phyloP scores from a whole-genome alignment of 139 green algal species.

The Chlorella sp. region DNA sequence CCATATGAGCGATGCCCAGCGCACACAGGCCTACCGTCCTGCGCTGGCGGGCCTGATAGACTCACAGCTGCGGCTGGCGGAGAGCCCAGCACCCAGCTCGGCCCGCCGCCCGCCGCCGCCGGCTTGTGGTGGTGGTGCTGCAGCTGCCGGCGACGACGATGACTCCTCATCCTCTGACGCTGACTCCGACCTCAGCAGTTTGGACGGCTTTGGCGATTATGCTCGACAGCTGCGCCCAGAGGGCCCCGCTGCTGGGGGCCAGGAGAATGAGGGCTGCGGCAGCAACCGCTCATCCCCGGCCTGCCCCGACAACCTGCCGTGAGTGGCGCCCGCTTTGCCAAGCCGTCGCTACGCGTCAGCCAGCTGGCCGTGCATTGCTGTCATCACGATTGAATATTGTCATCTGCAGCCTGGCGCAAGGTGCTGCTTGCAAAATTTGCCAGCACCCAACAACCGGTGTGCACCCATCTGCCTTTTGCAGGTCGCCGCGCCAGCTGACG shows the following conservation, averaged over 20 bases:
- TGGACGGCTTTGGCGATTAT: constrained; percentile 21
- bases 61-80: constrained; percentile 6
- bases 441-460: not conserved
- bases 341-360: not conserved
- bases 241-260: not conserved
- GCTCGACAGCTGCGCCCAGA: not conserved
- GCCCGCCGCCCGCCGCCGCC: not conserved
- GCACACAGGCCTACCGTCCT: not conserved
- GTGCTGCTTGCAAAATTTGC: too few species aligned
- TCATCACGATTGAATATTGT: not conserved
- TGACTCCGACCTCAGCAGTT: constrained; percentile 11
- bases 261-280: not conserved
- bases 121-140: too few species aligned
- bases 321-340: not conserved
- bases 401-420: not conserved
- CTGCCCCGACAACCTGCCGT: not conserved
- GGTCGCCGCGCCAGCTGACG: constrained; percentile 19
- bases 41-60: not conserved
- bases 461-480: not conserved
- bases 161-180: constrained; percentile 11
- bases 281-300: not conserved
- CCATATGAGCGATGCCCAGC: not conserved
- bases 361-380: not conserved
- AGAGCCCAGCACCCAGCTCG: not conserved
- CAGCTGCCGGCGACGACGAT: not conserved